Evolutionary conservation across 768 basidiomycete species (phyloP), one percentile per base, ranked within the genome.

Genomic region (Hygrophoropsis aurantiaca): DNA sequence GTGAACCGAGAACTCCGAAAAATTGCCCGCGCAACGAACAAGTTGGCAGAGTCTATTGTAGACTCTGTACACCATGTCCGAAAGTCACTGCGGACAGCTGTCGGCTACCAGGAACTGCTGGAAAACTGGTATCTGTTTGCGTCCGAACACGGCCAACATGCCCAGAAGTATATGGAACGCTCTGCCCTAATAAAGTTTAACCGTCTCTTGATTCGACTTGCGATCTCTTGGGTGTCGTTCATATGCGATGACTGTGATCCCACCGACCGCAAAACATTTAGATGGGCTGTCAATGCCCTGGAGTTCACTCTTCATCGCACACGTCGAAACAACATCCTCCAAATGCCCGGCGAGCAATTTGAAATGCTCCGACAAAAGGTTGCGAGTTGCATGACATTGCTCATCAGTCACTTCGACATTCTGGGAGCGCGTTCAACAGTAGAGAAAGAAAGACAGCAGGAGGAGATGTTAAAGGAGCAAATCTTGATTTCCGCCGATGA

Each of bases 201-300:
- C 60, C 81, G 87, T 6, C 76, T 87, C 3, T 75, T 97, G 26
- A 87, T 94, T 66, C 86, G 84, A 50, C 79, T 98, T 43, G 92
- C 94, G 9, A 97, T 98, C 57, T 88, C 90, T 11, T 99, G 95
- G 95, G 91, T 98, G 26, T 87, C 93, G 36, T 98, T 99, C 74
- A 95, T 98, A 53, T 97, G 93, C 69, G 94, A 97, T 60, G 91
- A 94, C 58, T 99, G 97, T 70, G 90, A 97, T 57, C 93, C 94
- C 7, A 87, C 90, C 26, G 94, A 98, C 65, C 81, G 92, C 47
- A 89, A 86, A 65, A 98, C 93, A 0, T 99, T 99, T 78, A 87
- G 90, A 62, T 98, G 94, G 94, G 94, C 97, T 7, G 94, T 99
- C 44, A 90, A 87, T 48, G 94, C 97, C 2, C 80, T 99, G 24